These are phyloP conservation scores for Opeltia flavorubescens DNA, from an alignment of 495 filamentous ascomycete species.

Conservation along the genomic window DNA sequence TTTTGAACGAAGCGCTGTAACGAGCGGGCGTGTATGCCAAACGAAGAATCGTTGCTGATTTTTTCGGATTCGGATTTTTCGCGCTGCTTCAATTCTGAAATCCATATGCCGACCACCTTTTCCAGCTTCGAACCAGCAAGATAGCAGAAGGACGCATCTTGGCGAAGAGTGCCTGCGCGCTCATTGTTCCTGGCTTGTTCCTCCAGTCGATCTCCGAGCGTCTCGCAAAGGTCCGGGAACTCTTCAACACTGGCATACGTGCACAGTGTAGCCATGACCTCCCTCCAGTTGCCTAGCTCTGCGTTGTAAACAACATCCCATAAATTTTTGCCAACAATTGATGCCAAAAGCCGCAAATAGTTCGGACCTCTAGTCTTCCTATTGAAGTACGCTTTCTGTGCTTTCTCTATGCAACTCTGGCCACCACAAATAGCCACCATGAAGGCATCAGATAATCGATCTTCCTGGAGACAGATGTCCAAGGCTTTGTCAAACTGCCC, in stretches of 20 bases:
- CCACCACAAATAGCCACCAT: constrained; percentile 97
- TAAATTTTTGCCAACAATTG: constrained; percentile 87
- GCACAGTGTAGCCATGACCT: constrained; percentile 88
- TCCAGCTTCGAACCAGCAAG: constrained; percentile 90
- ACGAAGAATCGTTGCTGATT: constrained; percentile 55
- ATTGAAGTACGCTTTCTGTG: constrained; percentile 80
- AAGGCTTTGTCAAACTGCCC: constrained; percentile 86
- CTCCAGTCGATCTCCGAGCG: constrained; percentile 78
- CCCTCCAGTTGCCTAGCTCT: constrained; percentile 85
- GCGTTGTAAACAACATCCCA: constrained; percentile 98
- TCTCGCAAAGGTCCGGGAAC: constrained; percentile 93
- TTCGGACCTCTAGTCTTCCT: constrained; percentile 71
- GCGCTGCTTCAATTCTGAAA: constrained; percentile 67
- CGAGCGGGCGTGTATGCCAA: constrained; percentile 80
- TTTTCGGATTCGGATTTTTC: constrained; percentile 62
- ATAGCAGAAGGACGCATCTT: constrained; percentile 92
- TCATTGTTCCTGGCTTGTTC: constrained; percentile 42
- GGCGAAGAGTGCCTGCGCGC: constrained; percentile 43
- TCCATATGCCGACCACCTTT: constrained; percentile 91
- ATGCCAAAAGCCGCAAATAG: constrained; percentile 81
- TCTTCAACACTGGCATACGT: constrained; percentile 83
- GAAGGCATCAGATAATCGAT: constrained; percentile 87
- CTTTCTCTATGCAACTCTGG: constrained; percentile 84
- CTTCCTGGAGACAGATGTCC: constrained; percentile 73
- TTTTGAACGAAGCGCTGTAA: constrained; percentile 95